phyloP scores from a whole-genome alignment of 768 basidiomycete genomes.

The Candolleomyces aberdarensis region DNA sequence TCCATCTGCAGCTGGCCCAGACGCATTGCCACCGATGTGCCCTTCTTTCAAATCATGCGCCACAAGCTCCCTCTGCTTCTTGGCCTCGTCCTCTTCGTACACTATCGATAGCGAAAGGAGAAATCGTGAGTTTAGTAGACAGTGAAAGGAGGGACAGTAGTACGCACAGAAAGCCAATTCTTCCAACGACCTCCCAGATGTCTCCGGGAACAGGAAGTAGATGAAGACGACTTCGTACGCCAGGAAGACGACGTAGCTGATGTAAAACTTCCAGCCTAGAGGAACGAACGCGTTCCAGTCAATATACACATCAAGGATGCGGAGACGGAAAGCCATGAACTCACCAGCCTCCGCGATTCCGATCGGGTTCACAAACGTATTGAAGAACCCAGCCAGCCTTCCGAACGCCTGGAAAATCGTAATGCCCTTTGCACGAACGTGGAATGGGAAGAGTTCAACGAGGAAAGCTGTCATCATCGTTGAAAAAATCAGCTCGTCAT shows the following conservation, averaged over 20 bases:
- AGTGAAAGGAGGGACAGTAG: too few species aligned
- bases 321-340: slow-evolving; percentile 1
- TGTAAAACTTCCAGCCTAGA: slow-evolving; percentile 55
- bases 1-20: too few species aligned
- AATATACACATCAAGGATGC: background rate
- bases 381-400: slow-evolving; percentile 56
- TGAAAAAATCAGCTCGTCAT: too few species aligned
- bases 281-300: background rate
- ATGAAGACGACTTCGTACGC: slow-evolving; percentile 53
- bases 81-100: slow-evolving; percentile 40
- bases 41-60: slow-evolving; percentile 34
- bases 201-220: slow-evolving; percentile 64
- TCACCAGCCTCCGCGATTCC: slow-evolving; percentile 50
- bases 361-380: slow-evolving; percentile 65
- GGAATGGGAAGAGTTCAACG: slow-evolving; percentile 68
- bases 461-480: slow-evolving; percentile 42
- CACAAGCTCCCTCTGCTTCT: slow-evolving; percentile 40
- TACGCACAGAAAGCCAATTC: slow-evolving; percentile 57
- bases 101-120: slow-evolving; percentile 22
- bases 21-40: background rate
- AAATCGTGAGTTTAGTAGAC: background rate
- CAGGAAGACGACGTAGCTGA: slow-evolving; percentile 49
- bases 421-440: slow-evolving; percentile 59
- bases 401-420: slow-evolving; percentile 59
- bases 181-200: slow-evolving; percentile 48